Base-by-base conservation (phyloP, 2,329 filamentous ascomycete genomes). In the Keithomyces neogunnii region DNA sequence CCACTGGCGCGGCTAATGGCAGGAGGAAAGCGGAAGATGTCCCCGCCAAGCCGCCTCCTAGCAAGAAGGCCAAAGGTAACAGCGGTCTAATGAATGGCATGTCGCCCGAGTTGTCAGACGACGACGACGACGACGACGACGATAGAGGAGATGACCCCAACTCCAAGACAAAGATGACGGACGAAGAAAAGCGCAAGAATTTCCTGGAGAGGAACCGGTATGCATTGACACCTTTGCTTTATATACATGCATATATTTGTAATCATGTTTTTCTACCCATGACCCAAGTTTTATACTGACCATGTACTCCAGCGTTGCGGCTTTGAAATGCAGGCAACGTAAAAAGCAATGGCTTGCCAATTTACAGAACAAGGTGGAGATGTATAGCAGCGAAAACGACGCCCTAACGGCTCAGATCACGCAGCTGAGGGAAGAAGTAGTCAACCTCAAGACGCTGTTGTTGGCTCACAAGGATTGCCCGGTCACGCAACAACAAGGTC, bases 291-390 rank as follows among this genome's bases (percentile, higher is more conserved):
- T 28, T 28, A 4, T 10, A 31, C 57, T 55, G 55, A 55, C 54
- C 11, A 19, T 30, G 5, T 9, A 2, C 10, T 19, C 9, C 42
- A 96, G 93, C 65, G 90, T 99, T 57, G 93, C 93, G 56, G 93
- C 93, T 3, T 76, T 99, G 53, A 99, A 99, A 66, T 99, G 93
- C 69, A 86, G 93, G 55, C 93, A 99, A 69, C 83, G 93, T 26
- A 99, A 99, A 78, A 99, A 99, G 78, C 93, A 97, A 66, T 99
- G 93, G 93, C 80, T 97, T 52, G 88, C 88, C 33, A 97, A 96
- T 60, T 78, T 99, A 1, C 93, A 99, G 68, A 82, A 82, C 51
- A 97, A 97, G 69, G 92, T 97, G 13, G 93, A 99, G 67, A 78
- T 95, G 58, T 97, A 90, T 64, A 91, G 86, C 56, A 85, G 79